Evolutionary conservation across 768 basidiomycete species (phyloP).

Genomic region (Hygrophoropsis aurantiaca): DNA sequence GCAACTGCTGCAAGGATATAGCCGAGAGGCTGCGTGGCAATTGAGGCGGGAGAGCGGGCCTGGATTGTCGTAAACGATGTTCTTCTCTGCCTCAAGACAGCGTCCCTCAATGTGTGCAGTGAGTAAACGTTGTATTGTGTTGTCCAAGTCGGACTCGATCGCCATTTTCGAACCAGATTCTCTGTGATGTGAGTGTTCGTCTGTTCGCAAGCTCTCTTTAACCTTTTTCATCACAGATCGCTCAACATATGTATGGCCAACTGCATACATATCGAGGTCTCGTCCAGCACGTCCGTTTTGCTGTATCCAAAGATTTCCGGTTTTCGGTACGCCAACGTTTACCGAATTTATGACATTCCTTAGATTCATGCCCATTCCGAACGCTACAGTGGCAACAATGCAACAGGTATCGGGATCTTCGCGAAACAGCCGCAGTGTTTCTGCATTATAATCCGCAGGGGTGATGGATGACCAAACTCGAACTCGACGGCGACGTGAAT

Average conservation of each 20-base stretch:
- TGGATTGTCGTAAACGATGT: neutral
- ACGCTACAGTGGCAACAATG: constrained; percentile 11
- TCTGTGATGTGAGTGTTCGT: neutral
- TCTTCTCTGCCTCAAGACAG: neutral
- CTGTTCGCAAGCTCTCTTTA: neutral
- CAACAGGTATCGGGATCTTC: constrained; percentile 6
- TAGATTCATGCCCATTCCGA: constrained; percentile 10
- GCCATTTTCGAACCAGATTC: neutral
- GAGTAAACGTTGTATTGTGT: no score
- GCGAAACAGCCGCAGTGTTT: constrained; percentile 5
- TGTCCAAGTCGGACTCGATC: neutral
- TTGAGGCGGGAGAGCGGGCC: neutral
- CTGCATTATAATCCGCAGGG: constrained; percentile 2
- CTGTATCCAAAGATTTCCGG: constrained; percentile 5
- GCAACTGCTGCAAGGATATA: no score
- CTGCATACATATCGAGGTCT: neutral
- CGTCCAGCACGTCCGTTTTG: constrained; percentile 8
- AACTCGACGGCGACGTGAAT: neutral
- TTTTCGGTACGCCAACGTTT: constrained; percentile 4
- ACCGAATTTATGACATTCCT: constrained; percentile 2
- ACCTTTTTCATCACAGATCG: neutral
- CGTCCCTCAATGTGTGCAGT: neutral
- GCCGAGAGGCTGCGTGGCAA: neutral
- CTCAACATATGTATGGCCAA: constrained; percentile 4
- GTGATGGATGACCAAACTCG: constrained; percentile 8